These are phyloP conservation scores for Porcisia deanei DNA, from an alignment of 208 protist genomes.

Conservation along the genomic window DNA sequence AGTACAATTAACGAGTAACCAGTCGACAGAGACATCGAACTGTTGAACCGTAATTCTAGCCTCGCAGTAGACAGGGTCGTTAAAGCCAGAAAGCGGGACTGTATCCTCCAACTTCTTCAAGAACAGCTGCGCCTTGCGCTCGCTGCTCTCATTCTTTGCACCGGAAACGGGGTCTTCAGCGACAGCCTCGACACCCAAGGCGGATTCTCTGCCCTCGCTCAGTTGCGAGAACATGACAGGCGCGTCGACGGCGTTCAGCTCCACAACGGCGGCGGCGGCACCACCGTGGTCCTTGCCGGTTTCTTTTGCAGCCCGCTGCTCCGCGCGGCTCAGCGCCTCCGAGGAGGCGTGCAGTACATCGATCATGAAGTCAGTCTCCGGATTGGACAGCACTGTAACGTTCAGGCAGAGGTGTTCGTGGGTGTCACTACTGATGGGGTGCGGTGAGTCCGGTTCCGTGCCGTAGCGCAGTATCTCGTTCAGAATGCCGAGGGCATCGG, in stretches of 20 bases:
- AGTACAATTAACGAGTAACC: conserved; percentile 95
- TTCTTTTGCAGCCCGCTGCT: conserved; percentile 14
- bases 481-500: conserved; percentile 71
- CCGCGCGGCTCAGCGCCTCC: conserved; percentile 44
- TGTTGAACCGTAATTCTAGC: conserved; percentile 96
- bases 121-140: conserved; percentile 64
- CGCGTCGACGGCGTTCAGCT: conserved; percentile 56
- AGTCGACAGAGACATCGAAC: conserved; percentile 98
- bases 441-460: conserved; percentile 34
- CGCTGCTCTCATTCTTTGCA: conserved; percentile 19
- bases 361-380: conserved; percentile 44
- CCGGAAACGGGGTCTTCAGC: conserved; percentile 27
- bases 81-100: conserved; percentile 95
- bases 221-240: conserved; percentile 86
- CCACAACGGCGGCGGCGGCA: conserved; percentile 2
- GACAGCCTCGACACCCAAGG: conserved; percentile 56
- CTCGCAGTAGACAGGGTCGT: conserved; percentile 97
- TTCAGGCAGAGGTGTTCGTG: conserved; percentile 91
- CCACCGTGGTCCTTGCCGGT: conserved; percentile 20
- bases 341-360: conserved; percentile 80
- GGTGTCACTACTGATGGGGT: conserved; percentile 79
- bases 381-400: conserved; percentile 57
- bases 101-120: conserved; percentile 84
- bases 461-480: conserved; percentile 79
- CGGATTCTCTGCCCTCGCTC: conserved; percentile 48